Evolutionary conservation across 345 rosid genomes (phyloP).

Genomic region (Gossypium longicalyx): DNA sequence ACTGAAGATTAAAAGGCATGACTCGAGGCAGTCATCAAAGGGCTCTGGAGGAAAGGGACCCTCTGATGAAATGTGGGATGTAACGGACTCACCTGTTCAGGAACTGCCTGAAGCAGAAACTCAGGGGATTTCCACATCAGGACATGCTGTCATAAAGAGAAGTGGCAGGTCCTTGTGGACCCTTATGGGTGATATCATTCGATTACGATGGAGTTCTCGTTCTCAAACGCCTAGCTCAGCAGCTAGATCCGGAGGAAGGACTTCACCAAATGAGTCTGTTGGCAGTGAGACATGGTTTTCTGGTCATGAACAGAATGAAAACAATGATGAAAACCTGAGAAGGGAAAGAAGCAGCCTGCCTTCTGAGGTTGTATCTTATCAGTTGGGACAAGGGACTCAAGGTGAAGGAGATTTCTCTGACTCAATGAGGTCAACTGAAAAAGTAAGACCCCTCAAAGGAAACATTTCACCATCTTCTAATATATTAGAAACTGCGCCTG

Average conservation of each 20-base stretch:
- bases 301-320: constrained; percentile 72
- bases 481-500: constrained; percentile 36
- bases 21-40: constrained; percentile 37
- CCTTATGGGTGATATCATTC: constrained; percentile 59
- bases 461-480: constrained; percentile 30
- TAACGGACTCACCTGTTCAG: constrained; percentile 46
- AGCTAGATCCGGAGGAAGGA: constrained; percentile 46
- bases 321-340: constrained; percentile 43
- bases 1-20: constrained; percentile 31
- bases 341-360: constrained; percentile 32
- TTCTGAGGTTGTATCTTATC: constrained; percentile 36
- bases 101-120: constrained; percentile 41
- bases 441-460: constrained; percentile 30
- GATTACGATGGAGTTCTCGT: constrained; percentile 65
- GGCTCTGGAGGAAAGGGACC: constrained; percentile 72
- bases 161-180: constrained; percentile 73
- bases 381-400: constrained; percentile 31
- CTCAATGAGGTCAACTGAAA: constrained; percentile 25
- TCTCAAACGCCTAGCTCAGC: constrained; percentile 51
- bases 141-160: constrained; percentile 45
- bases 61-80: constrained; percentile 87
- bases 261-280: constrained; percentile 58
- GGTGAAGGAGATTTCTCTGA: constrained; percentile 37
- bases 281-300: constrained; percentile 78
- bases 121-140: constrained; percentile 34